phyloP scores from a whole-genome alignment of 768 basidiomycete genomes.

The Tylopilus vinaceipallidus region DNA sequence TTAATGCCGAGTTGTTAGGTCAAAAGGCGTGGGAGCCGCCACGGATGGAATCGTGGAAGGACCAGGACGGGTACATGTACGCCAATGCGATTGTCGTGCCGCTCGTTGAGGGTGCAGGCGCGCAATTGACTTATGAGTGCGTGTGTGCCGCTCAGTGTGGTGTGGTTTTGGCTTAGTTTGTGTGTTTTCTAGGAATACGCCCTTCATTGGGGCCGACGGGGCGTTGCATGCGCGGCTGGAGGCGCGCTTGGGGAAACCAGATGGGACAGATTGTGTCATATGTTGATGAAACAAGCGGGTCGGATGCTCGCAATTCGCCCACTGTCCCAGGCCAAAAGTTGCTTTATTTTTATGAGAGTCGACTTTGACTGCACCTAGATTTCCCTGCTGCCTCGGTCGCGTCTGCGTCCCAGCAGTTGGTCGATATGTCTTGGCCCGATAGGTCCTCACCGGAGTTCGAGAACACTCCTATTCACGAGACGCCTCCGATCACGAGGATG shows the following conservation, averaged over 20 bases:
- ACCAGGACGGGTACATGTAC: neutral
- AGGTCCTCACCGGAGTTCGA: too few relatives aligned
- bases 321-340: too few relatives aligned
- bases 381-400: too few relatives aligned
- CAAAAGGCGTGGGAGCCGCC: conserved; percentile 12
- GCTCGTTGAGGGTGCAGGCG: conserved; percentile 40
- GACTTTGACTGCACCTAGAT: too few relatives aligned
- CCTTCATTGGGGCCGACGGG: conserved; percentile 47
- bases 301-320: too few relatives aligned
- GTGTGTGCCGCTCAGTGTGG: conserved; percentile 20
- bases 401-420: too few relatives aligned
- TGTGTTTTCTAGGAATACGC: conserved; percentile 38
- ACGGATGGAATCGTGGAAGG: conserved; percentile 10
- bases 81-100: conserved; percentile 36
- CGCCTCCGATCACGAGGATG: too few relatives aligned
- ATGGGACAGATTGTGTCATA: conserved; percentile 42
- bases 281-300: too few relatives aligned
- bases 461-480: too few relatives aligned
- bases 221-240: conserved; percentile 46
- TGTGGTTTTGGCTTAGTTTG: neutral
- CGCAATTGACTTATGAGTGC: conserved; percentile 53
- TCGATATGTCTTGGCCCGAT: too few relatives aligned
- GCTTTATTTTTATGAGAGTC: too few relatives aligned
- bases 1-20: conserved; percentile 2
- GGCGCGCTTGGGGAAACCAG: conserved; percentile 39